A percentile compares a stretch with the other conserved stretches of the same genome.
phyloP scores from a whole-genome alignment of 495 filamentous ascomycete genomes.

The Xylaria flabelliformis region DNA sequence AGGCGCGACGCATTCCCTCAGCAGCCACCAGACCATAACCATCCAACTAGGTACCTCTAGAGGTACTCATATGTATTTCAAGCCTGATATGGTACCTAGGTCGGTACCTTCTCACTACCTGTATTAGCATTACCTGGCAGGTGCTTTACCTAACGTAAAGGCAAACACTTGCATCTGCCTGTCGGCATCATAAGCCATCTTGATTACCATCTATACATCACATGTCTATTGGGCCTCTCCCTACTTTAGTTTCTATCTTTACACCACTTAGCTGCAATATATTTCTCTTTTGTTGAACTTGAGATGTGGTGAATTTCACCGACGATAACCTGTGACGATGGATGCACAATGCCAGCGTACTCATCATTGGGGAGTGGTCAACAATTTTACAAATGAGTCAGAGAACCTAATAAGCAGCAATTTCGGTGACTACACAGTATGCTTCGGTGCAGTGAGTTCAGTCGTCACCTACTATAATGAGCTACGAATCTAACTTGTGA shows the following conservation, averaged over 20 bases:
- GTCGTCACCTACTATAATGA: not conserved
- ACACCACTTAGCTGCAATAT: not conserved
- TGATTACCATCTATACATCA: not conserved
- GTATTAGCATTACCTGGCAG: too few species aligned
- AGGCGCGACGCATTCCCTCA: not conserved
- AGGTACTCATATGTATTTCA: too few species aligned
- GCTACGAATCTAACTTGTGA: not conserved
- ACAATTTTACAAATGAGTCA: not conserved
- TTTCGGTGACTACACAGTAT: not conserved
- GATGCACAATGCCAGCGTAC: not conserved
- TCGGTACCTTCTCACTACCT: too few species aligned
- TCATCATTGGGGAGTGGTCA: not conserved
- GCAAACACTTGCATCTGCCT: not conserved
- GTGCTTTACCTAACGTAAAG: not conserved
- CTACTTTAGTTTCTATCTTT: not conserved
- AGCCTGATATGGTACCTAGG: too few species aligned
- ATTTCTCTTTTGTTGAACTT: not conserved
- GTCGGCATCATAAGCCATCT: not conserved
- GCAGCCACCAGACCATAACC: not conserved
- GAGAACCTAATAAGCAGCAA: not conserved
- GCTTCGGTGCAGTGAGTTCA: conserved; percentile 11
- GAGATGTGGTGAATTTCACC: not conserved
- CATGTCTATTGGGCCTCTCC: not conserved
- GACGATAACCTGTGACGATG: not conserved
- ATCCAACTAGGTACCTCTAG: not conserved